Base-by-base conservation (phyloP, 1,284 basidiomycete genomes). In the Pholiota adiposa region DNA sequence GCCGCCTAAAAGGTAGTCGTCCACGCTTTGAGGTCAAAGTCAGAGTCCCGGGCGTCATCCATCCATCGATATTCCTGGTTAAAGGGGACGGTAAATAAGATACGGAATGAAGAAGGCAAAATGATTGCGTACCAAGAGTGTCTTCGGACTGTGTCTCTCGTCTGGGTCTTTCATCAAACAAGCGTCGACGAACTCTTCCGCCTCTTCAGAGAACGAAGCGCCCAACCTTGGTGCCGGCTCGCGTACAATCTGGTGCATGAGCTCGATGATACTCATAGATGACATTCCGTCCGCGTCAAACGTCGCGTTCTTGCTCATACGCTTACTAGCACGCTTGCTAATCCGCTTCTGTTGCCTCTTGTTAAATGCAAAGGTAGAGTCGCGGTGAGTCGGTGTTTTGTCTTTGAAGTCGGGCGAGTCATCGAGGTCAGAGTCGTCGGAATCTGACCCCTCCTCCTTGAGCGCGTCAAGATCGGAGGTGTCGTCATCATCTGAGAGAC, bases 201-300 rank as follows among this genome's bases (percentile, higher is more conserved):
- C 92, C 67, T 87, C 82, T 54, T 73, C 74, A 5, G 86, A 87
- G 77, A 90, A 94, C 53, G 87, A 84, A 0, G 86, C 83, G 6
- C 85, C 84, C 58, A 98, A 75, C 67, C 85, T 79, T 29, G 96
- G 96, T 29, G 96, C 94, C 18, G 96, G 94, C 74, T 98, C 96
- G 69, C 97, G 96, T 60, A 99, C 97, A 69, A 99, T 98, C 70
- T 98, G 95, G 70, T 99, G 97, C 70, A 99, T 81, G 36, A 99
- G 77, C 76, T 99, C 97, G 49, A 99, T 83, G 70, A 99, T 99
- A 65, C 91, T 94, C 94, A 99, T 97, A 66, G 94, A 67, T 14
- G 57, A 62, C 54, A 68, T 46, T 1, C 58, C 60, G 16, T 67
- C 65, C n/a, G 63, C 63, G 23, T 60, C 62, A 19, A 58, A 54